Conservation (phyloP, 2,329 filamentous ascomycete genomes). For the Endoconidiophora polonica region DNA sequence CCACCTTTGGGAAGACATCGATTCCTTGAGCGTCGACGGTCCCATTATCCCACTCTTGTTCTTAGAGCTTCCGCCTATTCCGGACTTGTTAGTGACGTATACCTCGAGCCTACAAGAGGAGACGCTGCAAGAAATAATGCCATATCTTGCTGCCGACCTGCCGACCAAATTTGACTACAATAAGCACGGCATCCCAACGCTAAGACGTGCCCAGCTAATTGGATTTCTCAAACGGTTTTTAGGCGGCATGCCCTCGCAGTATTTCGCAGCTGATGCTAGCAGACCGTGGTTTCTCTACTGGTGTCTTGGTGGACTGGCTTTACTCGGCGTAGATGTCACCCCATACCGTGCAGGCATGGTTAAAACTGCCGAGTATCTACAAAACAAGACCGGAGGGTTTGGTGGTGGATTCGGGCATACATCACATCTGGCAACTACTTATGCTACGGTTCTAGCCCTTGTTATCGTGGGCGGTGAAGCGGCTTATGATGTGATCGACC, state of each 20-base stretch:
- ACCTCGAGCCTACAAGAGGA: conserved; percentile 52
- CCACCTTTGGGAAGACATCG: conserved; percentile 13
- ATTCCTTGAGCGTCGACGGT: background rate
- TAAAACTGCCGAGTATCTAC: conserved; percentile 61
- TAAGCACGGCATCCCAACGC: conserved; percentile 51
- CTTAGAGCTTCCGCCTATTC: conserved; percentile 40
- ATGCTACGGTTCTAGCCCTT: conserved; percentile 66
- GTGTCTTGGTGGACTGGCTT: conserved; percentile 58
- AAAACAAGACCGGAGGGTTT: conserved; percentile 73
- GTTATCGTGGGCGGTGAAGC: conserved; percentile 61
- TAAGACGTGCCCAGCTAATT: conserved; percentile 48
- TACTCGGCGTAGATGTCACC: conserved; percentile 58
- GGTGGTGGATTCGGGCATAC: conserved; percentile 85
- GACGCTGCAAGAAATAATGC: conserved; percentile 52
- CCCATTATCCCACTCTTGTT: conserved; percentile 37
- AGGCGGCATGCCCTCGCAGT: conserved; percentile 48
- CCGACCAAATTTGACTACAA: conserved; percentile 42
- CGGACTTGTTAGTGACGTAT: conserved; percentile 48
- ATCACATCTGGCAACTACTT: conserved; percentile 77
- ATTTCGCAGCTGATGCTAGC: conserved; percentile 65
- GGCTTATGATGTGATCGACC: conserved; percentile 59
- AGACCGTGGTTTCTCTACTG: conserved; percentile 93
- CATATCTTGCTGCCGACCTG: conserved; percentile 37
- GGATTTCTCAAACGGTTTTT: conserved; percentile 44
- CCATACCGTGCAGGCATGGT: conserved; percentile 54